Evolutionary conservation across 768 basidiomycete genomes (phyloP).

Genomic region (Chlorophyllum brunneum): DNA sequence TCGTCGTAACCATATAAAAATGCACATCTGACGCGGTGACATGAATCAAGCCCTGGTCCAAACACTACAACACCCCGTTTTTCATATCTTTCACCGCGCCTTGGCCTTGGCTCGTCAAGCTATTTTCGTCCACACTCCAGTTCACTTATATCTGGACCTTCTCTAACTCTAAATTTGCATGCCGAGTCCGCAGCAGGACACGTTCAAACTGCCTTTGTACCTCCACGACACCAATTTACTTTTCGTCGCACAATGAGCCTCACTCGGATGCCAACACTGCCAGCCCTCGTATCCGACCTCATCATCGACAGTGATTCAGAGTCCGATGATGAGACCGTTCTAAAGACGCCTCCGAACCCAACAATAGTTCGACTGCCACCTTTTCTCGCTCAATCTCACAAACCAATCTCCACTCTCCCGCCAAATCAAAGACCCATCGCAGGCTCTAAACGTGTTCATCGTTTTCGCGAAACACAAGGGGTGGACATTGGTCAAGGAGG

Average conservation of each 20-base stretch:
- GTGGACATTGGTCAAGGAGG: neutral
- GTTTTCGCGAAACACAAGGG: conserved; percentile 7
- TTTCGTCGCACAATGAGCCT: neutral
- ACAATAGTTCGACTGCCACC: neutral
- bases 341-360: conserved; percentile 3
- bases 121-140: too few species aligned
- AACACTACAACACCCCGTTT: too few species aligned
- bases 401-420: neutral
- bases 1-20: too few species aligned
- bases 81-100: too few species aligned
- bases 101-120: too few species aligned
- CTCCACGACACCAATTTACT: neutral
- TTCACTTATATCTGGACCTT: too few species aligned
- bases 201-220: neutral
- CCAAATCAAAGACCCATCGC: conserved; percentile 15
- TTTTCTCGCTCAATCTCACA: neutral
- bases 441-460: conserved; percentile 17
- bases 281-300: conserved; percentile 1
- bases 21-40: too few species aligned
- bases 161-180: neutral
- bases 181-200: neutral
- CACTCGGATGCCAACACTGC: neutral
- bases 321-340: neutral
- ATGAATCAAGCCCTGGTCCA: too few species aligned
- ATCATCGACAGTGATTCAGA: conserved; percentile 9